Base-by-base conservation (phyloP, 2,329 filamentous ascomycete genomes). In the Aspergillus terreus region DNA sequence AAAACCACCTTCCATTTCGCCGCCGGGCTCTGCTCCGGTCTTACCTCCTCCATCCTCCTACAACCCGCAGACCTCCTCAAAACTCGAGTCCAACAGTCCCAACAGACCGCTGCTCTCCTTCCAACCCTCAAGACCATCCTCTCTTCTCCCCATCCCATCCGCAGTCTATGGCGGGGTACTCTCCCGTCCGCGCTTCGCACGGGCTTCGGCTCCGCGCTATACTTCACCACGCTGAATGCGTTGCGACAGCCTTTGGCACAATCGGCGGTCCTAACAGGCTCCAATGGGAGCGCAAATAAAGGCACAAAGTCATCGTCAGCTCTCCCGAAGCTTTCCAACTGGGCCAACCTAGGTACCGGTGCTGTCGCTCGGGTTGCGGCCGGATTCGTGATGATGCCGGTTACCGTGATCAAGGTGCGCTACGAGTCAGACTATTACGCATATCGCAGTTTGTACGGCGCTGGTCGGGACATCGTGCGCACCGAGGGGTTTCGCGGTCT, bases 31-130 rank as follows among this genome's bases (percentile, higher is more conserved):
- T 83, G 84, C 64, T 96, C 92, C 6, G 94, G 94, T 63, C 81
- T 95, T 46, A 82, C 90, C 58, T 94, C 91, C 47, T 92, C 94
- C 50, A 85, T 95, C 53, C 84, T 97, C 50, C 82, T 99, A 14
- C 94, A 99, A 72, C 94, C 94, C 23, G 88, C 94, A 64, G 94
- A 99, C 73, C 85, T 99, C 4, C 84, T 99, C 68, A 99, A 99
- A 74, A 99, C 94, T 27, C 87, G 94, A 44, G 86, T 97, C 38
- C 94, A 99, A 69, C 94, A 97, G 71, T 90, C 89, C 32, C 84
- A 84, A 45, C 58, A 72, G 53, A 80, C 82, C 41, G 81, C 82
- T 58, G 84, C 90, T 2, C 82, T 97, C 51, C 71, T 82, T 48
- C 75, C 78, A 21, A 88, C 87, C 15, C 76, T 95, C 54, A 82